Evolutionary conservation across 169 alveolate species (phyloP).

Genomic region (Babesia divergens): DNA sequence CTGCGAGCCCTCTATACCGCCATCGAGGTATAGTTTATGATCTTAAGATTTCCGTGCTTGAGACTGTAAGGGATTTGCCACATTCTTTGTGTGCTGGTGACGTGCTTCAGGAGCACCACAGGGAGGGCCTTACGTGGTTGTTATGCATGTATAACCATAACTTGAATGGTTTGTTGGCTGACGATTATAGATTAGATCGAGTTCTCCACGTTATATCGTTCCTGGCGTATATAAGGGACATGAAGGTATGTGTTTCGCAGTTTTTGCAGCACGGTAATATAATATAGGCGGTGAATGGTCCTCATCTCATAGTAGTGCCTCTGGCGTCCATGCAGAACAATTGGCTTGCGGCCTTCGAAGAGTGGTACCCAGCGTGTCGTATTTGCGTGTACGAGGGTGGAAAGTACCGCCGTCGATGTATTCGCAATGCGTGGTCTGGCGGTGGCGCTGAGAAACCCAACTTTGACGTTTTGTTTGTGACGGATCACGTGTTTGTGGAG

Average conservation of each 20-base stretch:
- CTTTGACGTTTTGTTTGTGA: conserved; percentile 90
- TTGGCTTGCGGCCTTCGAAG: conserved; percentile 91
- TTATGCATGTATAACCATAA: conserved; percentile 92
- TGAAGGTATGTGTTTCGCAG: background rate
- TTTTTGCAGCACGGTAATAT: background rate
- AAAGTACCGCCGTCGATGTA: conserved; percentile 43
- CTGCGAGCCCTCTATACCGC: conserved; percentile 81
- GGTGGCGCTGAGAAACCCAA: conserved; percentile 18
- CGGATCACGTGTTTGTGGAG: conserved; percentile 88
- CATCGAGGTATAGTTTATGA: conserved; percentile 89
- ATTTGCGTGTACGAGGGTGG: conserved; percentile 83
- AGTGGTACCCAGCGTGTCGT: conserved; percentile 92
- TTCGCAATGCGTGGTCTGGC: conserved; percentile 24
- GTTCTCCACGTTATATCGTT: background rate
- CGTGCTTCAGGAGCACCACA: conserved; percentile 85
- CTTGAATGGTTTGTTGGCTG: conserved; percentile 88
- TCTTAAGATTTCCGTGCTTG: no score
- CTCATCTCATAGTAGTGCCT: conserved; percentile 94
- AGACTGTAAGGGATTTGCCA: conserved; percentile 5
- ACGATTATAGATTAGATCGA: conserved; percentile 21
- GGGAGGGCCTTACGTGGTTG: conserved; percentile 91
- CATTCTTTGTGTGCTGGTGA: conserved; percentile 78
- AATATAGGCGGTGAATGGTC: conserved; percentile 85
- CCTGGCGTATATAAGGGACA: conserved; percentile 26
- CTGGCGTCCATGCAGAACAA: conserved; percentile 91